Evolutionary conservation across 148 eudicot species (phyloP).

Genomic region (Salicornia ramosissima): DNA sequence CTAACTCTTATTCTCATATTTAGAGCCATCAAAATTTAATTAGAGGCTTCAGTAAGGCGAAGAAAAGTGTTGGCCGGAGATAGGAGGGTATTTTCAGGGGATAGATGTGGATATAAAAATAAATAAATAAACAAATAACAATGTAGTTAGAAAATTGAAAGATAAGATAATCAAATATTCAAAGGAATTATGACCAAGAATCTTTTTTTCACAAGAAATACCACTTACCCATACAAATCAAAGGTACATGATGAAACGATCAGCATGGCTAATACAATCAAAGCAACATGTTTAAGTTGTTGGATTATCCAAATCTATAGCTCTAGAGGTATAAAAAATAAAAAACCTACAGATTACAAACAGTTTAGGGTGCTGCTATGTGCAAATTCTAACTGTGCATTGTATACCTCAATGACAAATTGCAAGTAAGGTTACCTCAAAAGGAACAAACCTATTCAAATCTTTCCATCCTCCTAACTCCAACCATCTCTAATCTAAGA

Average conservation of each 20-base stretch:
- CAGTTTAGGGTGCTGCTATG: conserved; percentile 21
- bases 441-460: conserved; percentile 16
- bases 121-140: too few relatives aligned
- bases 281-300: not conserved
- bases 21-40: too few relatives aligned
- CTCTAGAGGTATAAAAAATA: not conserved
- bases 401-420: conserved; percentile 20
- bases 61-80: too few relatives aligned
- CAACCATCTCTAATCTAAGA: not conserved
- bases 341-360: conserved; percentile 20
- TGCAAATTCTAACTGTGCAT: conserved; percentile 25
- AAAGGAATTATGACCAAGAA: not conserved
- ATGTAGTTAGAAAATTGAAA: too few relatives aligned
- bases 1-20: too few relatives aligned
- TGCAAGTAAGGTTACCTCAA: conserved; percentile 9
- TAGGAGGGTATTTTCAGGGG: too few relatives aligned
- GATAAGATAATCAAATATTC: too few relatives aligned
- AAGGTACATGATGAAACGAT: not conserved
- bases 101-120: too few relatives aligned
- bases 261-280: not conserved
- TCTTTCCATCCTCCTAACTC: not conserved
- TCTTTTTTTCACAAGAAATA: not conserved
- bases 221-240: not conserved
- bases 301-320: conserved; percentile 19
- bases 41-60: too few relatives aligned